Percentiles rank a stretch among this genome's conserved stretches.
Conservation (phyloP, 176 grass and related monocot species). For the Phoenix roebelenii region DNA sequence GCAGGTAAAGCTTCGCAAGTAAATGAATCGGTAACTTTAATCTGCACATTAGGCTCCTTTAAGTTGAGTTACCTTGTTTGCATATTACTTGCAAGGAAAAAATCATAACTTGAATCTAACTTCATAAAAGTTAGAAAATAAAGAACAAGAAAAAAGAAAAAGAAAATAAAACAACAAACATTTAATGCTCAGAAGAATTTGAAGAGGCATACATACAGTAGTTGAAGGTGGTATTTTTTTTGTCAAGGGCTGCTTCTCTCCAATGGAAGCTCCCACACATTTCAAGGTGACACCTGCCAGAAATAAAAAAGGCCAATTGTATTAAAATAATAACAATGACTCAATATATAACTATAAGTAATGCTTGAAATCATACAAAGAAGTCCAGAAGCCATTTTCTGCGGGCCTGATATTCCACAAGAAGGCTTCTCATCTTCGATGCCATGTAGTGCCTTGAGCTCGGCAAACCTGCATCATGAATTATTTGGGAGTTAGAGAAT, state of each 20-base stretch:
- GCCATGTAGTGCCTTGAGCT: constrained; percentile 64
- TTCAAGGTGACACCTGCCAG: constrained; percentile 67
- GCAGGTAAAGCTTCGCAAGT: no score
- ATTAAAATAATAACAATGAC: not conserved
- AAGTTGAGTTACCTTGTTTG: no score
- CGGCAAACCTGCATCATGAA: constrained; percentile 49
- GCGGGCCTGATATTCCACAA: constrained; percentile 47
- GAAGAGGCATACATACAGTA: constrained; percentile 39
- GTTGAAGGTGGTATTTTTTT: constrained; percentile 74
- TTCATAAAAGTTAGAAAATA: no score
- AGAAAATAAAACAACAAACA: no score
- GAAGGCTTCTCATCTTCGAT: constrained; percentile 76
- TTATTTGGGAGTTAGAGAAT: not conserved
- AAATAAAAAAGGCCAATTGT: not conserved
- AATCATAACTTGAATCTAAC: no score
- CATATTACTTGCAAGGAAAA: no score
- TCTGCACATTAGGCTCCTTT: no score
- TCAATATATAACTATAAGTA: not conserved
- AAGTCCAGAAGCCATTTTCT: constrained; percentile 79
- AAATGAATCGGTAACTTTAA: no score
- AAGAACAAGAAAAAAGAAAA: no score
- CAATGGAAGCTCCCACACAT: constrained; percentile 93
- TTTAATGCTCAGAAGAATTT: not conserved
- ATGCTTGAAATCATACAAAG: constrained; percentile 41
- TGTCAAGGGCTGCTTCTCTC: constrained; percentile 68